phyloP scores from a whole-genome alignment of 2,329 filamentous ascomycete genomes.

The Domatiomyces globalis region DNA sequence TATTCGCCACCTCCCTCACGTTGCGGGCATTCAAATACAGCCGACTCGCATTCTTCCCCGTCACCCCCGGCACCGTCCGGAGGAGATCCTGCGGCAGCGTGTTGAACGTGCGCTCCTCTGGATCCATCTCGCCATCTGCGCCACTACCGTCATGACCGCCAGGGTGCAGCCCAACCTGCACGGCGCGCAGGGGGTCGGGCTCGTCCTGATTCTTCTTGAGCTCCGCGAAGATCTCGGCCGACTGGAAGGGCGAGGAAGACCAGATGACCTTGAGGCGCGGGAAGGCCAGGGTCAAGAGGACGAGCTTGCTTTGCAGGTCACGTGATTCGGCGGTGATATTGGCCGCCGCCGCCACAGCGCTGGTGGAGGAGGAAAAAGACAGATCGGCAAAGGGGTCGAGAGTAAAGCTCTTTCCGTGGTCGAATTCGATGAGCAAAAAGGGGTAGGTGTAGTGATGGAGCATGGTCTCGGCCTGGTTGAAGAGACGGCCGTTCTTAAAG shows the following conservation, averaged over 20 bases:
- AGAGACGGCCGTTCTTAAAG: slow-evolving; percentile 81
- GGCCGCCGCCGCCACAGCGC: slow-evolving; percentile 47
- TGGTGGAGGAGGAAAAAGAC: slow-evolving; percentile 20
- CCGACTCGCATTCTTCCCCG: slow-evolving; percentile 58
- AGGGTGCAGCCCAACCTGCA: slow-evolving; percentile 62
- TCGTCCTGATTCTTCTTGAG: slow-evolving; percentile 82
- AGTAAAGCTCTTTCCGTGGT: slow-evolving; percentile 93
- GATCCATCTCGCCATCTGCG: slow-evolving; percentile 37
- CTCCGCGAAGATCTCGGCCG: slow-evolving; percentile 89
- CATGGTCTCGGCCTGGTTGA: slow-evolving; percentile 87
- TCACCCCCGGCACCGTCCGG: slow-evolving; percentile 68
- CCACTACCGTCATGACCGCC: slow-evolving; percentile 21
- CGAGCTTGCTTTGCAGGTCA: slow-evolving; percentile 82
- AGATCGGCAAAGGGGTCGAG: slow-evolving; percentile 58
- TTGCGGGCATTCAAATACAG: slow-evolving; percentile 61
- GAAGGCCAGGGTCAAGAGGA: slow-evolving; percentile 83
- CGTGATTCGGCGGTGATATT: slow-evolving; percentile 47
- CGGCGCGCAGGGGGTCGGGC: slow-evolving; percentile 77
- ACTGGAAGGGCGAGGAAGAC: slow-evolving; percentile 87
- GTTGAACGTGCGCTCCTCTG: slow-evolving; percentile 59
- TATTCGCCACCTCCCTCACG: slow-evolving; percentile 72
- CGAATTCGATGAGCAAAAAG: slow-evolving; percentile 93
- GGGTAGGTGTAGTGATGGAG: slow-evolving; percentile 78
- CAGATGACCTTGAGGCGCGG: slow-evolving; percentile 83
- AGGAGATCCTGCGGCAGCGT: slow-evolving; percentile 85